Percentiles rank a stretch among this genome's conserved stretches.
Conservation (phyloP, 2,329 filamentous ascomycete genomes). For the Arthrobotrys pseudoclavata region DNA sequence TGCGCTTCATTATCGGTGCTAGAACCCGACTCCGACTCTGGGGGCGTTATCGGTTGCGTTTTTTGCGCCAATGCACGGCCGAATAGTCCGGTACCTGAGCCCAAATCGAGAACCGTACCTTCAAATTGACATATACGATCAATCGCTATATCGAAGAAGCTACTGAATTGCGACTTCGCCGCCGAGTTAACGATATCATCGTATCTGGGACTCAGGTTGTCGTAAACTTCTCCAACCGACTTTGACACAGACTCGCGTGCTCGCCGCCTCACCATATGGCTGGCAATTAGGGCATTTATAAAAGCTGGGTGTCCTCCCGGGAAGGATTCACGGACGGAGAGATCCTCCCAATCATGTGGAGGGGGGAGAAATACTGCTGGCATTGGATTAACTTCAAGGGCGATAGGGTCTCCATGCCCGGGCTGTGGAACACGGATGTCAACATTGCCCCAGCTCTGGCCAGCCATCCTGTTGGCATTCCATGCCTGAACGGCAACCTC, state of each 20-base stretch:
- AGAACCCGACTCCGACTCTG: slow-evolving; percentile 24
- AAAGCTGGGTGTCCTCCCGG: slow-evolving; percentile 61
- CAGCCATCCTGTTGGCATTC: slow-evolving; percentile 10
- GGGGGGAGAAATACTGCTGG: slow-evolving; percentile 61
- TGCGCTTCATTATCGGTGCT: slow-evolving; percentile 1
- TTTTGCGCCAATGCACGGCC: slow-evolving; percentile 59
- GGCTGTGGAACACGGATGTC: slow-evolving; percentile 54
- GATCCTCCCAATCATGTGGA: slow-evolving; percentile 56
- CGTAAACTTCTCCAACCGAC: neutral
- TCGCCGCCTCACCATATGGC: slow-evolving; percentile 59
- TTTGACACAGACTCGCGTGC: neutral
- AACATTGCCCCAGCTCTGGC: neutral
- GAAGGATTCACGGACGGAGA: slow-evolving; percentile 51
- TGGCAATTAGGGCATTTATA: slow-evolving; percentile 62
- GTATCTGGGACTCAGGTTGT: neutral
- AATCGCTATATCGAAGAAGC: slow-evolving; percentile 5
- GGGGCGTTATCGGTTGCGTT: slow-evolving; percentile 12
- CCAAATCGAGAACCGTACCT: slow-evolving; percentile 61
- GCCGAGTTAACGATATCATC: neutral
- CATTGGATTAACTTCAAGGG: slow-evolving; percentile 62
- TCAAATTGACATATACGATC: slow-evolving; percentile 14
- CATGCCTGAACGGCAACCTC: slow-evolving; percentile 61
- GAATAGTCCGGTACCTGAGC: slow-evolving; percentile 61
- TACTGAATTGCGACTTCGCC: neutral
- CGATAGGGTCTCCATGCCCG: neutral